Conservation (phyloP, 306 rosid species). For the Quercus mongolica region DNA sequence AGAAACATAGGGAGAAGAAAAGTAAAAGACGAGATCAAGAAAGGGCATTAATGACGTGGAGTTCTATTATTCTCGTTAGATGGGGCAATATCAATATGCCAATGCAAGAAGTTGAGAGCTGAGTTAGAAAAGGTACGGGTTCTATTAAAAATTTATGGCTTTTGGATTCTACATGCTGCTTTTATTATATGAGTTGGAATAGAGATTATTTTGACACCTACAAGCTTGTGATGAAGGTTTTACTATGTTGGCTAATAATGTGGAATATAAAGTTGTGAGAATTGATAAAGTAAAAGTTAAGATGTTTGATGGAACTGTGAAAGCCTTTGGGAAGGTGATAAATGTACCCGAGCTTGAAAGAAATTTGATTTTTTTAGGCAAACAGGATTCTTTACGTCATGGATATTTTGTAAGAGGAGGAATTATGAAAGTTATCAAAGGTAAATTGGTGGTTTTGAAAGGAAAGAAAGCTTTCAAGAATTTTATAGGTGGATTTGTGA, state of each 20-base stretch:
- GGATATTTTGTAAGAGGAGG: not conserved
- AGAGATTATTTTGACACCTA: not conserved
- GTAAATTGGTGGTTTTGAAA: not conserved
- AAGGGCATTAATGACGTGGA: too few species aligned
- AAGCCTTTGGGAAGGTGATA: not conserved
- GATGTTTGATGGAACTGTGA: not conserved
- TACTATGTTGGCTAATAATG: not conserved
- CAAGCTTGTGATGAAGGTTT: too few species aligned
- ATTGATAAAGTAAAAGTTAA: not conserved
- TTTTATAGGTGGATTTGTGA: too few species aligned
- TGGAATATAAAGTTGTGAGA: not conserved
- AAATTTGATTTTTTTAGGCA: not conserved
- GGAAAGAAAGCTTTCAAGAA: too few species aligned
- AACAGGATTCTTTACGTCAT: not conserved
- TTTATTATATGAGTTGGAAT: not conserved
- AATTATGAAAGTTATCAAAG: not conserved
- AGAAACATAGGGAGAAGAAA: too few species aligned
- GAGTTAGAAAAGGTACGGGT: too few species aligned
- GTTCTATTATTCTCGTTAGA: too few species aligned
- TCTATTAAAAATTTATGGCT: not conserved
- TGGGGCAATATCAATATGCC: too few species aligned
- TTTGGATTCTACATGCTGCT: not conserved
- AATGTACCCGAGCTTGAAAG: not conserved
- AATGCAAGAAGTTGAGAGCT: too few species aligned
- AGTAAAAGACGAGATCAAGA: too few species aligned